phyloP scores from a whole-genome alignment of 164 flowering plant genomes.

The Magnolia officinalis region DNA sequence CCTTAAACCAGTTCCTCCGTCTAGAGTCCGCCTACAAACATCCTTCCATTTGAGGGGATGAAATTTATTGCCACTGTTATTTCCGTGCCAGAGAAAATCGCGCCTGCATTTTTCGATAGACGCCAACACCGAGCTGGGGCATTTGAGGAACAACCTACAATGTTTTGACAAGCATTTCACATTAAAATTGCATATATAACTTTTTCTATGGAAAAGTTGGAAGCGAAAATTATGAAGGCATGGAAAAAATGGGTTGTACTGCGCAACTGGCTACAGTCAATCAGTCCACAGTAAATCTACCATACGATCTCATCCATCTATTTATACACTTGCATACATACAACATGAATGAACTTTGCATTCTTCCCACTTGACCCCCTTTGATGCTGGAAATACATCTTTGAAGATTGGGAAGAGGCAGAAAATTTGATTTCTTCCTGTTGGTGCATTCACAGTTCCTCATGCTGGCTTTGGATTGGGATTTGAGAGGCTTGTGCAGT shows the following conservation, averaged over 20 bases:
- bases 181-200: background rate
- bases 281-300: too few species aligned
- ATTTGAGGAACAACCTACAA: too few species aligned
- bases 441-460: conserved; percentile 56
- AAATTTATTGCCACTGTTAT: too few species aligned
- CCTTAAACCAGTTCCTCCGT: too few species aligned
- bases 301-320: background rate
- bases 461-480: conserved; percentile 98
- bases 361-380: background rate
- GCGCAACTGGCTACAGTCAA: too few species aligned
- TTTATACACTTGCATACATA: background rate
- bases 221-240: background rate
- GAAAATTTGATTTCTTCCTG: background rate
- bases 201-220: background rate
- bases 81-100: too few species aligned
- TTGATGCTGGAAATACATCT: background rate
- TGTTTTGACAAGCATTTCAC: background rate
- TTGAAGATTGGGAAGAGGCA: background rate
- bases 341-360: background rate
- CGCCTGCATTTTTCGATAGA: too few species aligned
- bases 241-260: background rate
- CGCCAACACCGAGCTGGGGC: too few species aligned
- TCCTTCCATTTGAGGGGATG: too few species aligned
- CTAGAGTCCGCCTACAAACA: too few species aligned
- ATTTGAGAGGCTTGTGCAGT: conserved; percentile 93